Base-by-base conservation (phyloP, 441 rosid species). In the Metrosideros polymorpha region DNA sequence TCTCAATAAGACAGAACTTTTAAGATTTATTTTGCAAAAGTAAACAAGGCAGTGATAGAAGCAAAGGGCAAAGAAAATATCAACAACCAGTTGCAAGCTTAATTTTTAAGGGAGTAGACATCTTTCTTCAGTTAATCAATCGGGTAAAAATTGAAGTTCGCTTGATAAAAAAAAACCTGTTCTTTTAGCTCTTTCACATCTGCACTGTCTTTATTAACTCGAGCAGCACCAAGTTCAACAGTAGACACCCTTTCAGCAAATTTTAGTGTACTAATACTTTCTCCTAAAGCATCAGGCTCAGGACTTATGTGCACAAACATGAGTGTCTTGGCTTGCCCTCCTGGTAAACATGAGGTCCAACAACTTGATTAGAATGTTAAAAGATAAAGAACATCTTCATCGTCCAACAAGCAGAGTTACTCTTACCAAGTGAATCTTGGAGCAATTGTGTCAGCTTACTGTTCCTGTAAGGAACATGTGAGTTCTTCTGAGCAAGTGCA, bases 271-370 rank as follows among this genome's bases (percentile, higher is more conserved):
- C 88, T 87, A 8, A 87, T 76, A 6, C 86, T 87, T 84, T 87
- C 88, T 39, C 86, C 86, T 9, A 87, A 19, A 47, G 88, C 79
- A 25, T 87, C 88, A 25, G 83, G 86, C 53, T 87, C 88, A 25
- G 88, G 88, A 71, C 86, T 84, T 19, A 87, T 84, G 84, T 87
- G 88, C 57, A 87, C 88, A 84, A 87, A 87, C 88, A 87, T 87
- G 57, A 87, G 84, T 29, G 88, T 84, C 86, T 87, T 87, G 77
- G 88, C 88, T 84, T 87, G 88, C 53, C 88, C 88, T 76, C 88
- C 88, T 87, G 61, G 56, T 84, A 76, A 49, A 30, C 54, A 19
- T 35, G 85, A 59, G 61, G 77, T 55, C 32, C 84, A 83, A 61
- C 54, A 39, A 82, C n/a, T 6, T 55, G 29, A 32, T 83, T 22